Base-by-base conservation (phyloP, 1,139 yeast species). In the Sporopachydermia cereana region DNA sequence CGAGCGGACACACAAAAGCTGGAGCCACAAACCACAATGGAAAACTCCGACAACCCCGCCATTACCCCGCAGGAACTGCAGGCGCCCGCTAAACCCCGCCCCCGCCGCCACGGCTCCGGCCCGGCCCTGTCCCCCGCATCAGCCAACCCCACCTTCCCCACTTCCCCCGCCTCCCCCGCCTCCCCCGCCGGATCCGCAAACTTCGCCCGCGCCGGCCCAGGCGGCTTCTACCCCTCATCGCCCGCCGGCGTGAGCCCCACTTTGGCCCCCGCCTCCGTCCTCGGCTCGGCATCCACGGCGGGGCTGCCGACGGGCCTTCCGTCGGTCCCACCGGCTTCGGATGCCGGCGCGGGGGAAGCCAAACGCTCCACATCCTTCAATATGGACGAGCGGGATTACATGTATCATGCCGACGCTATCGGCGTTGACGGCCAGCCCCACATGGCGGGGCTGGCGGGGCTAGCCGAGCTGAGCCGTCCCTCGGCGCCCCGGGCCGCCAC, bases 301-400 rank as follows among this genome's bases (percentile, higher is more conserved):
- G n/a, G n/a, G n/a, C n/a, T n/a, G n/a, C n/a, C n/a, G n/a, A n/a
- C n/a, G n/a, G n/a, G n/a, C n/a, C n/a, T n/a, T n/a, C n/a, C 39
- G 12, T 34, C 39, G n/a, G 39, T 21, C 39, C 7, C 39, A 20
- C 7, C 22, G 5, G 7, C 22, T 7, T 5, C 39, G 9, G 9
- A 5, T 34, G 12, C 39, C 12, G 9, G 12, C 30, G 30, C 30
- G 12, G 30, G n/a, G n/a, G n/a, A 27, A 27, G n/a, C 12, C n/a
- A 27, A 27, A 5, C 39, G 39, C n/a, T 34, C 39, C 22, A 9
- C 39, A 7, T 34, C 39, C n/a, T 34, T 34, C 39, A 34, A 34
- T 21, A 34, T 34, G 12, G 39, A 34, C 39, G 39, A 34, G n/a
- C 39, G 39, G 12, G n/a, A 5, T 20, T 34, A 7, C 22, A 12